Base-by-base conservation (phyloP, 345 rosid genomes). In the Lepidium didymum region DNA sequence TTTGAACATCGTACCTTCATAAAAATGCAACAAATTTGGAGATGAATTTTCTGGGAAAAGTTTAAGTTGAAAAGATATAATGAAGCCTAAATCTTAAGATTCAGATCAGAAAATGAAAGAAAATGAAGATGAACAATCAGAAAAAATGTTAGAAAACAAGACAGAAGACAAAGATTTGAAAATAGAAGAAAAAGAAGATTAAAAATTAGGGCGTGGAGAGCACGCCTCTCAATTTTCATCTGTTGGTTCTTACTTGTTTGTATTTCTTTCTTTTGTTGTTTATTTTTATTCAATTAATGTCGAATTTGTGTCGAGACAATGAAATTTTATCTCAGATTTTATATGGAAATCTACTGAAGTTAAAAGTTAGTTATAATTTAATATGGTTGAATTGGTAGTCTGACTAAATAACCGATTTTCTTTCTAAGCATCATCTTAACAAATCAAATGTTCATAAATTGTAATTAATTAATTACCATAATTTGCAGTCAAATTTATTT, bases 191-290 rank as follows among this genome's bases (percentile, higher is more conserved):
- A 11, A 1, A 9, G 19, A 34, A 52, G 38, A 40, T 25, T 50
- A 69, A 23, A 47, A 14, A 38, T 29, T 44, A 46, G 57, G 65
- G 70, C 71, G 61, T 73, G 77, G 77, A 57, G 31, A 31, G 33
- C 77, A 73, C 77, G 10, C 72, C 65, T 63, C 23, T 45, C 33
- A 40, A 8, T 38, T 56, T 29, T 41, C 29, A 58, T 68, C 25
- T 57, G 40, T 68, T 57, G 64, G 64, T 34, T 55, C 19, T 42
- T 67, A 4, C 21, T 40, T 40, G 5, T 9, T 31, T 7, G 31
- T 27, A 27, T 27, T 27, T 27, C 31, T 27, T 31, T 14, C 6
- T 31, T 31, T 11, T 51, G 7, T 27, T n/a, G 3, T 6, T 50
- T 25, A 12, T 50, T 0, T 12, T 25, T 1, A 25, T 49, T 23